These are phyloP conservation scores for Puccinellia tenuiflora DNA, from an alignment of 176 grass and related monocot genomes.

Conservation along the genomic window DNA sequence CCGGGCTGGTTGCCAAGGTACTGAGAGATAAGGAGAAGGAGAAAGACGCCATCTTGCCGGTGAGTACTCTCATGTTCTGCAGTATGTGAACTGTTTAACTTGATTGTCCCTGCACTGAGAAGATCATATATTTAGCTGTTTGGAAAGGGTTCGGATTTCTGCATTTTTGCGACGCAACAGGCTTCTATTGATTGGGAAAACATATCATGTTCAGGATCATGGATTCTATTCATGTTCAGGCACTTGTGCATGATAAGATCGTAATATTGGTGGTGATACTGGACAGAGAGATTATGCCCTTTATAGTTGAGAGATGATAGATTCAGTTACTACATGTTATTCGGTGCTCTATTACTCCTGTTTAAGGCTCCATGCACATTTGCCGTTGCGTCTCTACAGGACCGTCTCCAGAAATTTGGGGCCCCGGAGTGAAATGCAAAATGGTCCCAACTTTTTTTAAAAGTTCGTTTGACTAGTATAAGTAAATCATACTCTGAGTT, in stretches of 20 bases:
- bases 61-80: not conserved
- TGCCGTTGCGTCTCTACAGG: not conserved
- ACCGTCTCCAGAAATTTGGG: too few species aligned
- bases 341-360: not conserved
- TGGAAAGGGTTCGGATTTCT: not conserved
- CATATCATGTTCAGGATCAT: not conserved
- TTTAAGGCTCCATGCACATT: not conserved
- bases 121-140: not conserved
- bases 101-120: not conserved
- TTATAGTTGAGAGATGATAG: not conserved
- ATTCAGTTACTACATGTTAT: constrained; percentile 8
- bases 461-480: too few species aligned
- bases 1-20: constrained; percentile 35
- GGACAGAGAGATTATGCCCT: not conserved
- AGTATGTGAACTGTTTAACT: not conserved
- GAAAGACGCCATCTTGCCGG: constrained; percentile 1
- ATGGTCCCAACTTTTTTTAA: too few species aligned
- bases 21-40: constrained; percentile 35
- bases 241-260: not conserved
- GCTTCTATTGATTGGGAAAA: not conserved
- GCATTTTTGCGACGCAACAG: not conserved
- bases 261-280: not conserved
- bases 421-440: too few species aligned
- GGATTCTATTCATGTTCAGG: constrained; percentile 4
- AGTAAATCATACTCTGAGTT: too few species aligned